Base-by-base conservation (phyloP, 2,329 filamentous ascomycete species). In the Calonectria fujianensis region DNA sequence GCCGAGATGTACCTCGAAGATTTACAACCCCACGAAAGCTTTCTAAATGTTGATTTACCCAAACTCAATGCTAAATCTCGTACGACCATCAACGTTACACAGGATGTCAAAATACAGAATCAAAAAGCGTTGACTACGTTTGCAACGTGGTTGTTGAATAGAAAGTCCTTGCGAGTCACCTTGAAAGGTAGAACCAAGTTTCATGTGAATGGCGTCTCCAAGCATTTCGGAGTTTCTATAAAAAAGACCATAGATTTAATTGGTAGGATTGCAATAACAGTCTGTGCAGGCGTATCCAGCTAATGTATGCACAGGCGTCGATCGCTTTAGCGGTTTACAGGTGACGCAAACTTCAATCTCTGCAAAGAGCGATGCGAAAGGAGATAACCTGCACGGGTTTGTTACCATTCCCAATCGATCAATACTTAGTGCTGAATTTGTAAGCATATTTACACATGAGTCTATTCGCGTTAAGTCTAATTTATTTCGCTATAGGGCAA, bases 1-100 rank as follows among this genome's bases (percentile, higher is more conserved):
- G 52, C 52, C 13, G 66, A 69, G 51, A 24, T 69, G 27, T 69
- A 61, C 27, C 66, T 69, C 16, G 52, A 45, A 45, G 66, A 69
- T 51, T 29, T 59, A 24, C 16, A 69, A 32, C 51, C 51, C 9
- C 51, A 69, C 39, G 57, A 52, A 16, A n/a, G 27, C 5, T 69
- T 69, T 32, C 8, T 69, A 13, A 10, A 45, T 41, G 9, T 69
- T 4, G 29, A 48, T 32, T 48, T 69, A 3, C 51, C 66, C 2
- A 48, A 45, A 7, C 32, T 32, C 14, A 16, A 32, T 2, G 66
- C 51, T 10, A 45, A 54, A 32, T 59, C 51, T 16, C 27, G 41
- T 2, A 10, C n/a, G 24, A 29, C 20, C 3, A 20, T 69, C 37
- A 69, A 69, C 13, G n/a, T 59, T 29, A 69, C 66, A 20, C 51